A percentile compares a stretch with the other conserved stretches of the same genome.
Conservation (phyloP, 352 stramenopile species). For the Pythium brachiatum region DNA sequence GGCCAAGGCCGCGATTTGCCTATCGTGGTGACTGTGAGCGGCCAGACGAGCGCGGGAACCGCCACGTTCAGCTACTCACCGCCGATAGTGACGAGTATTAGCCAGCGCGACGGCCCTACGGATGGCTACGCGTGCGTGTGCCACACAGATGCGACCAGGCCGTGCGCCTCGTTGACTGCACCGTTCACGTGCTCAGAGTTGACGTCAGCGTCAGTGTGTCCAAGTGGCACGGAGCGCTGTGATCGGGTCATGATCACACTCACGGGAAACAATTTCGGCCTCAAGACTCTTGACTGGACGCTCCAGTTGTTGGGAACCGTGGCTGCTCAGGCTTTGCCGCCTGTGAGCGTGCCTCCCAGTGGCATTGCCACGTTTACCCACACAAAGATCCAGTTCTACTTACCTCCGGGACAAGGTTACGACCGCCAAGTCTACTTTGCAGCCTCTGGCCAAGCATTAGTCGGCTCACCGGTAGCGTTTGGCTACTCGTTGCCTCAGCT, state of each 20-base stretch:
- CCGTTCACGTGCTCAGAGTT: slow-evolving; percentile 42
- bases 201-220: slow-evolving; percentile 29
- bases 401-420: slow-evolving; percentile 47
- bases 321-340: slow-evolving; percentile 20
- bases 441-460: slow-evolving; percentile 28
- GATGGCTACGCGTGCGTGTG: slow-evolving; percentile 54
- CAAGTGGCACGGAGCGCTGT: slow-evolving; percentile 39
- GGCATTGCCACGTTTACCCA: slow-evolving; percentile 62
- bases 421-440: slow-evolving; percentile 37
- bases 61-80: slow-evolving; percentile 42
- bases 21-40: slow-evolving; percentile 41
- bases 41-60: slow-evolving; percentile 29
- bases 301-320: slow-evolving; percentile 34
- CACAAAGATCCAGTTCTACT: slow-evolving; percentile 51
- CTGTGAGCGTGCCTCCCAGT: slow-evolving; percentile 31
- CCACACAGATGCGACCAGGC: slow-evolving; percentile 28
- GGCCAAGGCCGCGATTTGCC: slow-evolving; percentile 38
- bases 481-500: slow-evolving; percentile 43
- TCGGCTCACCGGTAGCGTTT: slow-evolving; percentile 41
- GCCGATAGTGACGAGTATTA: slow-evolving; percentile 42
- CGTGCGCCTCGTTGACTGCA: slow-evolving; percentile 38
- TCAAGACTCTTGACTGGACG: slow-evolving; percentile 36
- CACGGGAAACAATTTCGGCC: slow-evolving; percentile 51
- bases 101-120: slow-evolving; percentile 38
- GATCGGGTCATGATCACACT: slow-evolving; percentile 46